phyloP scores from a whole-genome alignment of 768 basidiomycete genomes.

The Leucocoprinus leucothites region DNA sequence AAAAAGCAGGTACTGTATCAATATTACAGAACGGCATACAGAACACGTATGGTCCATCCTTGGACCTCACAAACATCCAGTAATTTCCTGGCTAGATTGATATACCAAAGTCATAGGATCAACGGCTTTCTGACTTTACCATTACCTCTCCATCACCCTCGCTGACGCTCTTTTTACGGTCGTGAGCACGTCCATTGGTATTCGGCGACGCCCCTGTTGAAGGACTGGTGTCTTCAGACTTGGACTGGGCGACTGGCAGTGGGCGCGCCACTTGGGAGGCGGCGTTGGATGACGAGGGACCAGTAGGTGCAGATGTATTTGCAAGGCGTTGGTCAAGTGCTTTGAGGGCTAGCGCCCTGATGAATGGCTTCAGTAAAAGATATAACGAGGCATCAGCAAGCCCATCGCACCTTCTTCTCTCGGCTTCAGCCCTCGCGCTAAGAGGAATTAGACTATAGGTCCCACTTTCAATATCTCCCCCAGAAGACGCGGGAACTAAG shows the following conservation, averaged over 20 bases:
- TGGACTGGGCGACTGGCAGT: slow-evolving; percentile 30
- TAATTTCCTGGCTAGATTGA: not conserved
- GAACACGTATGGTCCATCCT: not conserved
- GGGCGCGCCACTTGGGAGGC: slow-evolving; percentile 21
- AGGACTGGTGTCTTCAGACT: slow-evolving; percentile 27
- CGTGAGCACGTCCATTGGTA: slow-evolving; percentile 14
- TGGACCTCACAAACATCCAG: not conserved
- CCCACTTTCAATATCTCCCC: slow-evolving; percentile 67
- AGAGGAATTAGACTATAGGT: slow-evolving; percentile 76
- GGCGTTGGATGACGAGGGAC: slow-evolving; percentile 30
- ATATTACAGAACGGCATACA: slow-evolving; percentile 7
- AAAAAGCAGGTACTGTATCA: slow-evolving; percentile 11
- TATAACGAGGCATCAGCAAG: slow-evolving; percentile 5
- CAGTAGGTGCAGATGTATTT: slow-evolving; percentile 46
- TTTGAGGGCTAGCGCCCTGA: slow-evolving; percentile 91
- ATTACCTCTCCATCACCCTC: slow-evolving; percentile 34
- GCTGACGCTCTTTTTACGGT: slow-evolving; percentile 28
- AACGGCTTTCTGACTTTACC: slow-evolving; percentile 28
- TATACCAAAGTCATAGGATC: slow-evolving; percentile 10
- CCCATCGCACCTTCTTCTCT: slow-evolving; percentile 74
- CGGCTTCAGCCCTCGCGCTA: slow-evolving; percentile 92
- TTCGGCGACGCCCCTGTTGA: slow-evolving; percentile 25
- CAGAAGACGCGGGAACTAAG: slow-evolving; percentile 62
- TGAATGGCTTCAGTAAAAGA: slow-evolving; percentile 4
- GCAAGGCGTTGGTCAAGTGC: slow-evolving; percentile 94